Base-by-base conservation (phyloP, 1,284 basidiomycete species). In the Phenoliferia sp. region DNA sequence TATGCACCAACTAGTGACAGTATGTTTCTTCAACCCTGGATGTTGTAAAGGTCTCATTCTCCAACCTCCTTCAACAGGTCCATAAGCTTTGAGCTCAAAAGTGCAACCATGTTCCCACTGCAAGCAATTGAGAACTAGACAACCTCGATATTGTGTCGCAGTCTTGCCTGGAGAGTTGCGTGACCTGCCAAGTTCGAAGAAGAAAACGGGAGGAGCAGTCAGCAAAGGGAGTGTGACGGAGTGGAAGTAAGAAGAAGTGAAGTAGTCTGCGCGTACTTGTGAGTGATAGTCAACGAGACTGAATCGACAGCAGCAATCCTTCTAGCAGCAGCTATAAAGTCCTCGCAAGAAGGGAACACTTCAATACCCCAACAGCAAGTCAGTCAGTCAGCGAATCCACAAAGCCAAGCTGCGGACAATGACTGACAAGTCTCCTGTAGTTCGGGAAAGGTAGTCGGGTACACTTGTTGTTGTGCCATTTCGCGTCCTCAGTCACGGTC, bases 21-120 rank as follows among this genome's bases (percentile, higher is more conserved):
- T 59, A 35, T 59, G 57, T 35, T 59, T 59, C 33, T 34, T 35
- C n/a, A 59, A 28, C 2, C 57, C 57, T 9, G 57, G 57, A 17
- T 34, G 33, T 26, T 59, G 57, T 35, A 59, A 35, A 4, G 57
- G 57, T 35, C 57, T 33, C 57, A 59, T 59, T 6, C 34, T 33
- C 57, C 57, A 59, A 3, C 57, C 57, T 35, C 57, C 57, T 26
- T 35, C 34, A 35, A 59, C 57, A 6, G 57, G 57, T n/a, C 57
- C 57, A 35, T 59, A 59, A 33, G 34, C 57, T 35, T 59, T 59
- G 57, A 59, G n/a, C 57, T 59, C 57, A n/a, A 59, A 59, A 33
- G 34, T 36, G n/a, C 57, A 59, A 35, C 57, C 57, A 26, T 36
- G 19, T 28, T 36, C 34, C 57, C 57, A 59, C 57, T 59, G 19